Evolutionary conservation across 1,284 basidiomycete species (phyloP), one percentile per base, ranked within the genome.

Genomic region (Ceratobasidium sp.): DNA sequence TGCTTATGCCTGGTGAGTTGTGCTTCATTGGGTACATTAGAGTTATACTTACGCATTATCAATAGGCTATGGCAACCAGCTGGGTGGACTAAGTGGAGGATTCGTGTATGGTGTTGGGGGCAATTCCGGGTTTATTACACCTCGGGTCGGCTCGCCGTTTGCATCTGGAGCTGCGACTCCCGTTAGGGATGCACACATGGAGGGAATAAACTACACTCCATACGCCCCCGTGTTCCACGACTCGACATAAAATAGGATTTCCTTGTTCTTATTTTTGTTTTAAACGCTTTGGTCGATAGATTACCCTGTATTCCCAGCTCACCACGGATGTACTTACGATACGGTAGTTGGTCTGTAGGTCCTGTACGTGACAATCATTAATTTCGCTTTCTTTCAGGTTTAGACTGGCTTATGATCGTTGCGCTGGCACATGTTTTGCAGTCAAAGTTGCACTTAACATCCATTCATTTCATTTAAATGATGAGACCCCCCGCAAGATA

Each of bases 101-200:
- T 93, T 92, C 75, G 86, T 92, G 38, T 93, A 88, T 74, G 91
- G 91, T 7, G 84, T 87, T 1, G 89, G 89, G 25, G 91, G 91
- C 12, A 65, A 65, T 29, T 91, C 88, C 73, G 90, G 88, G 32
- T 78, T 89, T 72, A 90, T 90, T 74, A 89, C 89, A 15, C 81
- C 81, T 15, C 77, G 80, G 43, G 73, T 80, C 62, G 69, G 77
- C 67, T 77, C 81, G 4, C 79, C 81, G 2, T 72, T 77, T 50
- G 75, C 77, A 32, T 82, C 81, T 3, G 78, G 77, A 12, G 69
- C 76, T 50, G 78, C 76, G 57, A 80, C 80, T 43, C 81, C 81
- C 20, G 53, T 72, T 10, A 35, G 58, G n/a, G 68, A 55, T 4
- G 49, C 35, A 7, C 60, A 65, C 10, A 40, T 65, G 22, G 60